These are phyloP conservation scores for Talaromyces thailandensis DNA, from an alignment of 495 filamentous ascomycete genomes.

Conservation along the genomic window DNA sequence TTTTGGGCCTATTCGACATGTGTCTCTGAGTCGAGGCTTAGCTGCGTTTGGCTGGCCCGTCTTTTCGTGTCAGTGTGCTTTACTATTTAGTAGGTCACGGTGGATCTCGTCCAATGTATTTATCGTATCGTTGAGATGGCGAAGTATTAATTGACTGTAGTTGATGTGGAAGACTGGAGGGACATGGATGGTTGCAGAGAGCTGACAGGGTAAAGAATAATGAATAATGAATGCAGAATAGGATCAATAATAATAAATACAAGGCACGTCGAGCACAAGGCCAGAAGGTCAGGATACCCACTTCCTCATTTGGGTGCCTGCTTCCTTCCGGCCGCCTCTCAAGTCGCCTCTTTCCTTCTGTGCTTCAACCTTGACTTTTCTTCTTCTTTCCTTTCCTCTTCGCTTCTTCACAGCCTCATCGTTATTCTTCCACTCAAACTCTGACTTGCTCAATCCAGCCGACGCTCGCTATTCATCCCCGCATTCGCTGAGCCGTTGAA, in stretches of 20 bases:
- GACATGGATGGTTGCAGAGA: neutral
- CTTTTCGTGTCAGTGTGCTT: neutral
- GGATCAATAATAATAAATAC: neutral
- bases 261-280: neutral
- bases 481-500: neutral
- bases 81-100: neutral
- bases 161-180: neutral
- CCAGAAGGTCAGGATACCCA: neutral
- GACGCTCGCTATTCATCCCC: neutral
- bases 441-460: neutral
- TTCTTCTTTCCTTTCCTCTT: neutral
- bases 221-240: neutral
- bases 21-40: neutral
- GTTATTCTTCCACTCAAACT: neutral
- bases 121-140: neutral
- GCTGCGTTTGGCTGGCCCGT: neutral
- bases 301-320: conserved; percentile 2
- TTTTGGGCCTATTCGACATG: neutral
- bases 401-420: conserved; percentile 4
- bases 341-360: neutral
- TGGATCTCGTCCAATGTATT: neutral
- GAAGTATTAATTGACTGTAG: neutral
- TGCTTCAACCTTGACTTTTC: neutral
- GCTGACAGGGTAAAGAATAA: neutral
- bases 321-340: neutral